Evolutionary conservation across 257 asterid species (phyloP).

Genomic region (Solanum pimpinellifolium): DNA sequence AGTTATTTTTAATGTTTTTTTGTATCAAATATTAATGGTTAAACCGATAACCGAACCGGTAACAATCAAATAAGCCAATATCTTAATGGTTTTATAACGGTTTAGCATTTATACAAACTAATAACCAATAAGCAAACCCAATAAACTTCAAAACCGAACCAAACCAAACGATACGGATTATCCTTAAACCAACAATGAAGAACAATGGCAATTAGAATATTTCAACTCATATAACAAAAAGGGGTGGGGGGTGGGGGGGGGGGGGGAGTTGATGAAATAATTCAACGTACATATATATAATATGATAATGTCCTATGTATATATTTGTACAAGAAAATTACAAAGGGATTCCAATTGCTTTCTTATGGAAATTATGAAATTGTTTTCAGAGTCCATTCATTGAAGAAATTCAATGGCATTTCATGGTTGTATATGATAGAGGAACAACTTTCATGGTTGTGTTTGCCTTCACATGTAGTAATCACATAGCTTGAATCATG

Average conservation of each 20-base stretch:
- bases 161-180: no score
- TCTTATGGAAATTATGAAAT: not conserved
- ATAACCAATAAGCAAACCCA: no score
- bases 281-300: not conserved
- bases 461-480: conserved; percentile 19
- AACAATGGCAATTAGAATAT: no score
- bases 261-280: not conserved
- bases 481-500: conserved; percentile 15
- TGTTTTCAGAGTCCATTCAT: not conserved
- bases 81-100: no score
- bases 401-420: not conserved
- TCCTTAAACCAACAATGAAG: not conserved
- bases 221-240: no score
- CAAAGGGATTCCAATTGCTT: not conserved
- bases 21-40: no score
- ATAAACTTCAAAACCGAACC: no score
- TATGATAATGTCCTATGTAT: not conserved
- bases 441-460: conserved; percentile 14
- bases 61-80: no score
- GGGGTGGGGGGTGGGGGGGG: no score
- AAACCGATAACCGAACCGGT: no score
- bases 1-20: no score
- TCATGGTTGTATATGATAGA: conserved; percentile 1
- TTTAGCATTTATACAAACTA: no score
- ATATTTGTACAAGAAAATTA: not conserved